Base-by-base conservation (phyloP, 371 early-diverging fungal genomes). In the Cokeromyces recurvatus region DNA sequence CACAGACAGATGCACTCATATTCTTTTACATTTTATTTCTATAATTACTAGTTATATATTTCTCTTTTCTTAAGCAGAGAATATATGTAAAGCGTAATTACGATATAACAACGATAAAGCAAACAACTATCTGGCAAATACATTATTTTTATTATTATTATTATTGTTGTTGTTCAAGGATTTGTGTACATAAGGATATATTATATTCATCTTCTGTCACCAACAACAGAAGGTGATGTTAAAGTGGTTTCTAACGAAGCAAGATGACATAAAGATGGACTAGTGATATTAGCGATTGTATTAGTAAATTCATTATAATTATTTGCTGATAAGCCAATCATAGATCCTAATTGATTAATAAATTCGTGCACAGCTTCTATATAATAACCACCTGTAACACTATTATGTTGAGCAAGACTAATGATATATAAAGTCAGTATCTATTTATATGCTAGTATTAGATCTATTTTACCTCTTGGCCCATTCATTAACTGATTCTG, bases 401-500 rank as follows among this genome's bases (percentile, higher is more conserved):
- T 54, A 44, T 81, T 77, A 57, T 83, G 82, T 41, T 77, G 76
- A 17, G 78, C 79, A 29, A 83, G 59, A 42, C 78, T 79, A 62
- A 32, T n/a, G 24, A 37, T 37, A 36, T 15, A 16, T 24, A 23
- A n/a, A n/a, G n/a, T n/a, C n/a, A n/a, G n/a, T 16, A 20, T 7
- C 2, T 16, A 19, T 35, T 15, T 6, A n/a, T 21, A 45, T 35
- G 32, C 19, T 7, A 40, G 24, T 34, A 1, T 38, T 1, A 32
- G 16, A 31, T 31, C 0, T 15, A 32, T n/a, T 34, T 47, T 74
- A 79, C 78, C 74, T 74, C 50, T 70, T 78, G 4, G 82, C 90
- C 95, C 95, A 95, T 57, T 89, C 88, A 32, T 71, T 74, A 17
- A 92, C 85, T 17, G 84, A 72, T 29, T 76, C 69, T 15, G 84